A percentile compares a stretch with the other conserved stretches of the same genome.
Conservation (phyloP, 495 filamentous ascomycete species). For the Neurospora pannonica region DNA sequence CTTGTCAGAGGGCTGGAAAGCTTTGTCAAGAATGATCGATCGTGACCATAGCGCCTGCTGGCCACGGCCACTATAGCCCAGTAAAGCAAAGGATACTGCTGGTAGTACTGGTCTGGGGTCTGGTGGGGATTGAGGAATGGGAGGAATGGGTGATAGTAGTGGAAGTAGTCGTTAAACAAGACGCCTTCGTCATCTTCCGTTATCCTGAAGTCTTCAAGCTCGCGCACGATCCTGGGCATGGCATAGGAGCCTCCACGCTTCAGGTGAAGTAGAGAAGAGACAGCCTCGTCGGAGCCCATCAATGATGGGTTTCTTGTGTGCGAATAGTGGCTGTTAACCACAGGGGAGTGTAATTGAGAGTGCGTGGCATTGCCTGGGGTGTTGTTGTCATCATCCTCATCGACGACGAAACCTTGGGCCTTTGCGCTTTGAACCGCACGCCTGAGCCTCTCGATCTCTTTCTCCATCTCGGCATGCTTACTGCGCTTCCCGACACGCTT, state of each 20-base stretch:
- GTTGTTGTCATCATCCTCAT: slow-evolving; percentile 37
- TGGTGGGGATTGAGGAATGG: slow-evolving; percentile 67
- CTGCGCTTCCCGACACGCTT: slow-evolving; percentile 86
- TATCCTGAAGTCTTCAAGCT: slow-evolving; percentile 67
- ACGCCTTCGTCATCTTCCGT: slow-evolving; percentile 61
- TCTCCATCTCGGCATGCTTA: slow-evolving; percentile 89
- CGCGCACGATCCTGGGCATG: slow-evolving; percentile 39
- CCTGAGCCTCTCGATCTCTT: slow-evolving; percentile 55
- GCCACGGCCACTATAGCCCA: slow-evolving; percentile 83
- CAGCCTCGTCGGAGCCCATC: slow-evolving; percentile 79
- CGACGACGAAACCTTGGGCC: slow-evolving; percentile 37
- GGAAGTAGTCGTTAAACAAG: slow-evolving; percentile 75
- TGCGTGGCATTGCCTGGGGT: slow-evolving; percentile 20
- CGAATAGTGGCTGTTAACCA: slow-evolving; percentile 46
- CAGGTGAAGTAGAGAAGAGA: slow-evolving; percentile 71
- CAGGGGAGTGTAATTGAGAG: slow-evolving; percentile 45
- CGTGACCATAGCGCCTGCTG: slow-evolving; percentile 59
- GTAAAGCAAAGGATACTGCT: slow-evolving; percentile 66
- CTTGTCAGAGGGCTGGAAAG: slow-evolving; percentile 64
- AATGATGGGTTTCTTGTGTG: slow-evolving; percentile 47
- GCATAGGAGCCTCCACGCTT: slow-evolving; percentile 48
- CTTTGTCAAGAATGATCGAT: slow-evolving; percentile 56
- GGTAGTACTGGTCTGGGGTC: slow-evolving; percentile 65
- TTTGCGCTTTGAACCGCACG: slow-evolving; percentile 38
- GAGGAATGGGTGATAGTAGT: slow-evolving; percentile 74